Conservation (phyloP, 2,329 filamentous ascomycete species). For the Cladosporium sp. region DNA sequence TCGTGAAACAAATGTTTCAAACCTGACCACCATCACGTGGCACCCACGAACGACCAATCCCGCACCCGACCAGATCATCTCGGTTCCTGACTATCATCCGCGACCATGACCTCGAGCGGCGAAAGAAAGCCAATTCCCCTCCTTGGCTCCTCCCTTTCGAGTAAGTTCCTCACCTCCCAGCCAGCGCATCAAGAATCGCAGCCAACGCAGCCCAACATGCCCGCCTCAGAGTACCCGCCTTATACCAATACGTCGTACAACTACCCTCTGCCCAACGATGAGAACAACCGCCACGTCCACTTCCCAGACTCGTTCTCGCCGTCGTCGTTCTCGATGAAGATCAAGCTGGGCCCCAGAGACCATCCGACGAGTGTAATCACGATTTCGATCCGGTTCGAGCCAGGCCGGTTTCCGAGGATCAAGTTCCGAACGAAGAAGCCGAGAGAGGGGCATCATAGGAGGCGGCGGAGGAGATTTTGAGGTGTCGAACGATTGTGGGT, state of each 20-base stretch:
- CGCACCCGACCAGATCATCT: conserved; percentile 6
- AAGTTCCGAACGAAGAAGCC: conserved; percentile 24
- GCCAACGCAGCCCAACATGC: background rate
- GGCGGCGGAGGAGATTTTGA: conserved; percentile 11
- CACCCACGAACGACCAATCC: background rate
- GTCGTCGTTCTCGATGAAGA: conserved; percentile 20
- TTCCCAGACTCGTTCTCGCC: conserved; percentile 24
- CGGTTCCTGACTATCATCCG: background rate
- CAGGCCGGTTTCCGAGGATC: conserved; percentile 23
- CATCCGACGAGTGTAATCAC: conserved; percentile 24
- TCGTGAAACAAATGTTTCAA: conserved; percentile 9
- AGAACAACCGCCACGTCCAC: conserved; percentile 15
- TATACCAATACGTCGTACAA: background rate
- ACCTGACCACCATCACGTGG: conserved; percentile 6
- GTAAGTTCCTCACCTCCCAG: background rate
- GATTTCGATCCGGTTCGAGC: conserved; percentile 26
- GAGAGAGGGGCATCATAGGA: conserved; percentile 13
- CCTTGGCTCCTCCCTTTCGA: background rate
- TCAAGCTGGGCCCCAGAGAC: conserved; percentile 23
- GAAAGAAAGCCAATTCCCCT: too few relatives aligned
- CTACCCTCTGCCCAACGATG: background rate
- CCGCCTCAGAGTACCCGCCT: conserved; percentile 7
- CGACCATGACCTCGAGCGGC: too few relatives aligned
- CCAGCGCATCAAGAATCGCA: background rate
- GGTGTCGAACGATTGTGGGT: background rate